Percentiles rank a stretch among this genome's conserved stretches.
Conservation (phyloP, 768 basidiomycete genomes). For the Heimioporus sp. region DNA sequence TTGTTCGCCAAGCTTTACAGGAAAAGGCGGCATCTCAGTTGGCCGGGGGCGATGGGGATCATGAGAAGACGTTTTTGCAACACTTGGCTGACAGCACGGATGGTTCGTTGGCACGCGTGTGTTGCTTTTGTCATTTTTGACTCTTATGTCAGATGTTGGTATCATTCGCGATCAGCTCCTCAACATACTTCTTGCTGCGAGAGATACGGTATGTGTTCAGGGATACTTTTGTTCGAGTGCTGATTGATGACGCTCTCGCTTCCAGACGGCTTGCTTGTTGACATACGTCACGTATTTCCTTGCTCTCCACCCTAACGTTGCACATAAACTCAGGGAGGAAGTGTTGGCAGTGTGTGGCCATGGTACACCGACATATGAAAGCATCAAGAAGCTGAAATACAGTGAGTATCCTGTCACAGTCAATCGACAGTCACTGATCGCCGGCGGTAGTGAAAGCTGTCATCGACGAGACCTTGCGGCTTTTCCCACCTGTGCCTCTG, state of each 20-base stretch:
- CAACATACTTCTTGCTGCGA: conserved; percentile 71
- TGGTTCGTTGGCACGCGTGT: conserved; percentile 37
- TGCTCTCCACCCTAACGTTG: conserved; percentile 59
- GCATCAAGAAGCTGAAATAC: conserved; percentile 61
- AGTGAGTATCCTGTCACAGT: conserved; percentile 39
- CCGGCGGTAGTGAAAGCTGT: conserved; percentile 60
- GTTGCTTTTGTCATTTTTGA: not conserved
- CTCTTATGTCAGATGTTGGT: conserved; percentile 47
- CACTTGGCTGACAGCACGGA: conserved; percentile 66
- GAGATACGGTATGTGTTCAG: conserved; percentile 62
- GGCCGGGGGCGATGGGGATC: conserved; percentile 36
- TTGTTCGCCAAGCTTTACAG: conserved; percentile 53
- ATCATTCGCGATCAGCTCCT: conserved; percentile 76
- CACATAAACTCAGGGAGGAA: conserved; percentile 54
- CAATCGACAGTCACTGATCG: conserved; percentile 3
- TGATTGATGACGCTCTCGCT: not conserved
- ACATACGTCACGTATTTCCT: conserved; percentile 72
- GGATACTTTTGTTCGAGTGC: not conserved
- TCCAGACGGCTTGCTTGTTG: conserved; percentile 64
- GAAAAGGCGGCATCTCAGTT: conserved; percentile 40
- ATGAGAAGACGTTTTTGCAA: conserved; percentile 60
- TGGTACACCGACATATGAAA: conserved; percentile 51
- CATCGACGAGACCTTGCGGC: conserved; percentile 72
- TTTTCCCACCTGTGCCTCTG: conserved; percentile 78
- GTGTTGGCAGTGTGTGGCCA: conserved; percentile 56